A percentile compares a stretch with the other conserved stretches of the same genome.
These are phyloP conservation scores for Hydrangea macrophylla DNA, from an alignment of 148 eudicot genomes.

Conservation along the genomic window DNA sequence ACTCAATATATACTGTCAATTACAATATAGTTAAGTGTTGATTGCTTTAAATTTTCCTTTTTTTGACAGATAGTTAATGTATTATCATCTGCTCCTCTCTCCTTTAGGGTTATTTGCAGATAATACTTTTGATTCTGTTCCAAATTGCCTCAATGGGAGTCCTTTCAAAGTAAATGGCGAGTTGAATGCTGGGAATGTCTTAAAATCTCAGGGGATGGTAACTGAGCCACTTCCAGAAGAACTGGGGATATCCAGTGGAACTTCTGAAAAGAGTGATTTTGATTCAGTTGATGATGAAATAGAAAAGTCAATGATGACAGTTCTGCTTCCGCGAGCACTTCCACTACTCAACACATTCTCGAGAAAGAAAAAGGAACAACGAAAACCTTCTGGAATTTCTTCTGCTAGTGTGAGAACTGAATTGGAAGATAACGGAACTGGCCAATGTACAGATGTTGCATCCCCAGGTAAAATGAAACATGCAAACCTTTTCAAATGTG, in stretches of 20 bases:
- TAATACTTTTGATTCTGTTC: conserved; percentile 20
- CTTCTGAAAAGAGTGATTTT: conserved; percentile 50
- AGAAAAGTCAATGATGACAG: conserved; percentile 68
- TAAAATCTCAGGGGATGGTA: conserved; percentile 22
- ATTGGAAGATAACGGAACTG: conserved; percentile 20
- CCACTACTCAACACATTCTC: conserved; percentile 76
- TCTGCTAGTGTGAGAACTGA: conserved; percentile 17
- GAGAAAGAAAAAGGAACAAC: conserved; percentile 53
- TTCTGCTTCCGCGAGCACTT: conserved; percentile 82
- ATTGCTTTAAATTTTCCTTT: not conserved
- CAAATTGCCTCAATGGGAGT: conserved; percentile 19
- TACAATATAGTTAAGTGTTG: not conserved
- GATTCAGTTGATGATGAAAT: conserved; percentile 74
- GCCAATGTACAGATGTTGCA: conserved; percentile 14
- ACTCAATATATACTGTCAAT: conserved; percentile 4
- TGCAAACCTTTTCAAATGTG: not conserved
- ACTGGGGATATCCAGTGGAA: conserved; percentile 27
- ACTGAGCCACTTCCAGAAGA: conserved; percentile 47
- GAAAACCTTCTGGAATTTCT: conserved; percentile 25
- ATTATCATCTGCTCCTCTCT: not conserved
- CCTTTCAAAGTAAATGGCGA: conserved; percentile 24
- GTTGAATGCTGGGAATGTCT: conserved; percentile 24
- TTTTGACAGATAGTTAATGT: not conserved
- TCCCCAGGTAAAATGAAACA: conserved; percentile 40
- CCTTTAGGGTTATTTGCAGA: conserved; percentile 30